Evolutionary conservation across 2,329 filamentous ascomycete genomes (phyloP).

Genomic region (Trichophyton simii): DNA sequence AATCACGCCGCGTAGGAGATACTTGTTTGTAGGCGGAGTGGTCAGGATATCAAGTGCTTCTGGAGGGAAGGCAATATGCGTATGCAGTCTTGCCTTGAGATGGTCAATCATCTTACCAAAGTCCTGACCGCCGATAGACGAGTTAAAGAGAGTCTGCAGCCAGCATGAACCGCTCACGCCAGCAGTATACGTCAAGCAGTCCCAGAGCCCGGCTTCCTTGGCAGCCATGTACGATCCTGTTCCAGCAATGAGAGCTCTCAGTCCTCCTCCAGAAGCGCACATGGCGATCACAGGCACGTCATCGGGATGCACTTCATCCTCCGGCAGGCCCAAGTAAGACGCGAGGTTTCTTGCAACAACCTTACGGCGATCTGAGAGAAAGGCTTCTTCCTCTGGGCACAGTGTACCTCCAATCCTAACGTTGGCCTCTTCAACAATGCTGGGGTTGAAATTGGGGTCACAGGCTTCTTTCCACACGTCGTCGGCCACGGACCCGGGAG

Average conservation of each 20-base stretch:
- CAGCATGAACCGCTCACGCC: conserved; percentile 95
- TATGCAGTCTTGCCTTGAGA: conserved; percentile 67
- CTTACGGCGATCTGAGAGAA: conserved; percentile 54
- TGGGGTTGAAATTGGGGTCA: conserved; percentile 69
- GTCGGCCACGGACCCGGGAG: conserved; percentile 74
- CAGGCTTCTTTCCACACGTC: conserved; percentile 90
- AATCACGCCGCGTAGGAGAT: conserved; percentile 72
- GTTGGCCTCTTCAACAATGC: conserved; percentile 67
- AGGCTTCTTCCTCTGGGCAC: conserved; percentile 71
- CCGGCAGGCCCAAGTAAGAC: conserved; percentile 64
- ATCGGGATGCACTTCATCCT: conserved; percentile 74
- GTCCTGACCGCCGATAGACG: conserved; percentile 57
- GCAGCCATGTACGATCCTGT: conserved; percentile 76
- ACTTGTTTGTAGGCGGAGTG: conserved; percentile 87
- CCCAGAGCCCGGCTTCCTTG: conserved; percentile 76
- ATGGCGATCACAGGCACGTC: conserved; percentile 89
- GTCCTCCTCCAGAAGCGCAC: conserved; percentile 83
- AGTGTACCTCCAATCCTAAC: conserved; percentile 73
- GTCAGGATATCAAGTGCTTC: conserved; percentile 67
- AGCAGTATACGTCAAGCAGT: conserved; percentile 88
- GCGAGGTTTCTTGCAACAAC: conserved; percentile 63
- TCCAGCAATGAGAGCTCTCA: conserved; percentile 81
- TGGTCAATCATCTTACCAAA: conserved; percentile 66
- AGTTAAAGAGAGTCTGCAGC: conserved; percentile 80
- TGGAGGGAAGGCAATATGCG: conserved; percentile 89